phyloP scores from a whole-genome alignment of 2,329 filamentous ascomycete genomes.

The Chrysoporthe cubensis region DNA sequence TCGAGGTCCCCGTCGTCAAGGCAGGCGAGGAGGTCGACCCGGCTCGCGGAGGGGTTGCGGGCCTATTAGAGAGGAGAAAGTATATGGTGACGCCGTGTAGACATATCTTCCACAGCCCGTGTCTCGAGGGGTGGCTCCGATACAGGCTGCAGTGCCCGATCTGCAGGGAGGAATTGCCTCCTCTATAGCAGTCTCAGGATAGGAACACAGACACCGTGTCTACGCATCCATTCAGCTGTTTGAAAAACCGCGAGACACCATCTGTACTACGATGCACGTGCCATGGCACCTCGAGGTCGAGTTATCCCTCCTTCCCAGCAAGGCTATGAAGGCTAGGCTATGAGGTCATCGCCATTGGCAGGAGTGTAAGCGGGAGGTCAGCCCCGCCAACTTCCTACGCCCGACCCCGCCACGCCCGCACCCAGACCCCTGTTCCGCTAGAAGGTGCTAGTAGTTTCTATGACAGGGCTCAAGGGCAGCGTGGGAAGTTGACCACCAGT shows the following conservation, averaged over 20 bases:
- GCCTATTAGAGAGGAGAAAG: slow-evolving; percentile 75
- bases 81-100: slow-evolving; percentile 99
- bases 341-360: neutral
- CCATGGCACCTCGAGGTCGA: no score
- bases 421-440: neutral
- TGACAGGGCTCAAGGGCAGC: no score
- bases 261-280: neutral
- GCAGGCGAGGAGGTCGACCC: slow-evolving; percentile 55
- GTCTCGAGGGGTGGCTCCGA: slow-evolving; percentile 95
- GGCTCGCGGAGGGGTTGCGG: slow-evolving; percentile 57
- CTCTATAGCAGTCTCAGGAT: slow-evolving; percentile 58
- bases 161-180: slow-evolving; percentile 86
- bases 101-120: slow-evolving; percentile 92
- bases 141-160: slow-evolving; percentile 93
- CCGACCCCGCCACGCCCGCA: neutral
- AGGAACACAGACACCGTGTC: slow-evolving; percentile 1
- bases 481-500: no score
- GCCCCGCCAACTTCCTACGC: neutral
- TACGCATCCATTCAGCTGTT: neutral
- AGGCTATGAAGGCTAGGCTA: neutral
- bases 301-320: neutral
- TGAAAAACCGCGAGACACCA: neutral
- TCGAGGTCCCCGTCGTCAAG: slow-evolving; percentile 83
- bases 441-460: slow-evolving; percentile 14
- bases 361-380: neutral